Evolutionary conservation across 768 basidiomycete genomes (phyloP), one percentile per base, ranked within the genome.

Genomic region (Suillus weaverae): DNA sequence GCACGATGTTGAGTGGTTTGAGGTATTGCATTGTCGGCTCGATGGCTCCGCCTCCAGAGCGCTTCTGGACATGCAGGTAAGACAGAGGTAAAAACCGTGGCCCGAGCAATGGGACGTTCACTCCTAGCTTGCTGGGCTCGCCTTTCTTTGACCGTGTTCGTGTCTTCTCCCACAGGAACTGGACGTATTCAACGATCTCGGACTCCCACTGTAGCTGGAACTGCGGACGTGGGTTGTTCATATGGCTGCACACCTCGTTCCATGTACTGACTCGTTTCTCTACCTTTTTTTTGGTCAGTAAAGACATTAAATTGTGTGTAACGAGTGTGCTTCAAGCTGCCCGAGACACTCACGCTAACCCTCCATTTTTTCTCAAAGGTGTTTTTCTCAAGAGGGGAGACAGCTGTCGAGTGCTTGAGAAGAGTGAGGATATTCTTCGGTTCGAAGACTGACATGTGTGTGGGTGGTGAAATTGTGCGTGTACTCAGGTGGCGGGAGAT

Each of bases 141-240:
- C 20, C 36, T n/a, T n/a, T 46, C 60, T 64, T 70, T 10, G 62
- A 62, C n/a, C 56, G 16, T 4, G 53, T 35, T 33, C 60, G 36
- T 10, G 66, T 67, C 13, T 39, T 32, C 33, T 62, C 59, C 43
- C 64, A 62, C 26, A 74, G 30, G 36, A 64, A 67, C 43, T 63
- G 57, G 43, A 62, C 26, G 26, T 74, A 73, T 50, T 68, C 66
- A 9, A 71, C 67, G 16, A 74, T 55, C 18, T 69, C 30, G 4
- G 70, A 67, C 26, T 64, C 73, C 67, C 68, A 72, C 53, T 67
- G 60, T 20, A 72, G 67, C 62, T 74, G 73, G 9, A 60, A 43
- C n/a, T 39, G 18, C 3, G 41, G 61, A 7, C 50, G 9, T 20
- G 62, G 57, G 35, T 38, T 50, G 13, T 61, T 44, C 35, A 53